Evolutionary conservation across 164 flowering plant species (phyloP), one percentile per base, ranked within the genome.

Genomic region (Amborella trichopoda): DNA sequence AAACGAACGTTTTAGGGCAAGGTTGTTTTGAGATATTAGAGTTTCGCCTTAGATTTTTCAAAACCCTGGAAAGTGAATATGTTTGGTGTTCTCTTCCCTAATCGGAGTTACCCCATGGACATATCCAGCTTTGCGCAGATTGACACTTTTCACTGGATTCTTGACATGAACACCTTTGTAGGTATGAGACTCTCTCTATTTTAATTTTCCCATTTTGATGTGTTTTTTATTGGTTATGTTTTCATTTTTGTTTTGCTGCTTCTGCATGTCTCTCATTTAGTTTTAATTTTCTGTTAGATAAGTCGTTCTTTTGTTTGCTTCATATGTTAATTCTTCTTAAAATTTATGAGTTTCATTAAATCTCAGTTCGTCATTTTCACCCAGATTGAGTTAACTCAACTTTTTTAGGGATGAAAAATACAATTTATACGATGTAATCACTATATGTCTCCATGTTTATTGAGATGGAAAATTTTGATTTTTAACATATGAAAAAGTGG

Each of bases 11-110:
- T 17, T 17, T 3, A 33, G 16, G n/a, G 38, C 38, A 12, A 5
- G 16, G n/a, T 14, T 12, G 13, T 33, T 33, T 33, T 33, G 16
- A n/a, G n/a, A n/a, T n/a, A n/a, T n/a, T n/a, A n/a, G n/a, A n/a
- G n/a, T 33, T 17, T 17, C 38, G 16, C 13, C 16, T 17, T 33
- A 14, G 38, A 33, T 33, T 33, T 33, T 33, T 17, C 9, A 14
- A 33, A 10, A 9, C 23, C 22, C 0, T 10, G 9, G 47, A 44
- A 18, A 23, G 27, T 14, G 33, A 46, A 13, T 16, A 90, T 87
- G 96, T 90, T 83, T 32, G 98, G 96, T 2, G 96, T 90, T 1
- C 65, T 90, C 12, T 91, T 91, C 39, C 99, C 99, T 1, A 83
- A 91, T 53, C 78, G 93, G 16, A 91, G 99, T 57, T 91, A 81